A percentile compares a stretch with the other conserved stretches of the same genome.
phyloP scores from a whole-genome alignment of 176 grass and related monocot genomes.

The Carex cristatella region DNA sequence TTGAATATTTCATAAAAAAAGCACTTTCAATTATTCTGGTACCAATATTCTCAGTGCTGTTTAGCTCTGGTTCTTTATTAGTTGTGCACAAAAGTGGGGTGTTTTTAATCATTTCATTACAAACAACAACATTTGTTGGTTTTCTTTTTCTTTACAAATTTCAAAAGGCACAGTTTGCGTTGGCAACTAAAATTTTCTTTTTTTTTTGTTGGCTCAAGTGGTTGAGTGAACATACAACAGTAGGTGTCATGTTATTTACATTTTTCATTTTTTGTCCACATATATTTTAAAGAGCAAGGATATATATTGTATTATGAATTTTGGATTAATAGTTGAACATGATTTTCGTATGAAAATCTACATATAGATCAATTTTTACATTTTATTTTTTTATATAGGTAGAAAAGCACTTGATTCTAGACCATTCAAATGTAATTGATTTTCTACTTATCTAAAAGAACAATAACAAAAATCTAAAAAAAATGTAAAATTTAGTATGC shows the following conservation, averaged over 20 bases:
- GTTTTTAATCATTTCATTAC: not conserved
- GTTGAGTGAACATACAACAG: conserved; percentile 1
- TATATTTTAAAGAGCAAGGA: no score
- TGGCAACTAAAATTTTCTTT: not conserved
- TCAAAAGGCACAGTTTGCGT: not conserved
- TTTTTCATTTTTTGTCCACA: not conserved
- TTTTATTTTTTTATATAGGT: no score
- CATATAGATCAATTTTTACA: no score
- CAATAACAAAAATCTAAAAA: no score
- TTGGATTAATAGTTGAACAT: no score
- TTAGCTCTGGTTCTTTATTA: not conserved
- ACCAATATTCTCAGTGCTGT: conserved; percentile 10
- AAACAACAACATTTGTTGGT: not conserved
- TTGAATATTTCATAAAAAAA: not conserved
- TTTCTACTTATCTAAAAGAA: no score
- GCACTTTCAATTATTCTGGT: not conserved
- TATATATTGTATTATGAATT: no score
- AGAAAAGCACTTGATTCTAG: no score
- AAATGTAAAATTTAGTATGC: no score
- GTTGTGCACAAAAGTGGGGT: not conserved
- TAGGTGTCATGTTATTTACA: not conserved
- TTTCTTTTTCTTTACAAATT: not conserved
- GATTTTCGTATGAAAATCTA: no score
- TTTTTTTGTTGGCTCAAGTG: conserved; percentile 4
- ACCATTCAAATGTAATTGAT: no score